phyloP scores from a whole-genome alignment of 768 basidiomycete species.

The Psilocybe cubensis region DNA sequence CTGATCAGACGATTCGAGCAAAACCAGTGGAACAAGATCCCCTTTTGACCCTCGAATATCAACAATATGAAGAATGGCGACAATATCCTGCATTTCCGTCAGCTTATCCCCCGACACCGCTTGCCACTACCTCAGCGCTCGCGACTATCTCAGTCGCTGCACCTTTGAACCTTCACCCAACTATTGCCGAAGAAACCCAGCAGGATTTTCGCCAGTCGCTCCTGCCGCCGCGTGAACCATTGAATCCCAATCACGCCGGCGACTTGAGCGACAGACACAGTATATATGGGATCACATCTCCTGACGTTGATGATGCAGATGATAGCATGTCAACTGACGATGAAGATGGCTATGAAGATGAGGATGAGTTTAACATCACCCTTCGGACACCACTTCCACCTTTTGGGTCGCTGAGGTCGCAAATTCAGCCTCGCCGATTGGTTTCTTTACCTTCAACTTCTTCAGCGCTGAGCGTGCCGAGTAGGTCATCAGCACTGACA shows the following conservation, averaged over 20 bases:
- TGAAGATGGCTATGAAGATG: slow-evolving; percentile 46
- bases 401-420: slow-evolving; percentile 25
- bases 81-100: slow-evolving; percentile 77
- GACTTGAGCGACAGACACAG: slow-evolving; percentile 61
- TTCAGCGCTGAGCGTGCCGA: slow-evolving; percentile 29
- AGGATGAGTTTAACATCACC: slow-evolving; percentile 69
- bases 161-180: slow-evolving; percentile 27
- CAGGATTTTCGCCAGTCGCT: slow-evolving; percentile 77
- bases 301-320: slow-evolving; percentile 32
- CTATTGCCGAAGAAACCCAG: slow-evolving; percentile 39
- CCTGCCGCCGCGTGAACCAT: slow-evolving; percentile 63
- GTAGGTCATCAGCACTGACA: slow-evolving; percentile 40
- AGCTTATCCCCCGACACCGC: slow-evolving; percentile 75
- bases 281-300: slow-evolving; percentile 41
- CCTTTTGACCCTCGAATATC: slow-evolving; percentile 23
- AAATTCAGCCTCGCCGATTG: slow-evolving; percentile 19
- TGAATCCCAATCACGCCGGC: slow-evolving; percentile 59
- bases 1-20: slow-evolving; percentile 15
- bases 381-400: slow-evolving; percentile 61
- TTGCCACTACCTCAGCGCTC: slow-evolving; percentile 38
- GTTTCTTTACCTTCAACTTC: slow-evolving; percentile 19
- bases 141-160: slow-evolving; percentile 27
- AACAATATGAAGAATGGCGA: slow-evolving; percentile 67
- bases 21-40: slow-evolving; percentile 9
- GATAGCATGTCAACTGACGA: slow-evolving; percentile 31